A percentile compares a stretch with the other conserved stretches of the same genome.
These are phyloP conservation scores for Eucalyptus cladocalyx DNA, from an alignment of 345 rosid genomes.

Conservation along the genomic window DNA sequence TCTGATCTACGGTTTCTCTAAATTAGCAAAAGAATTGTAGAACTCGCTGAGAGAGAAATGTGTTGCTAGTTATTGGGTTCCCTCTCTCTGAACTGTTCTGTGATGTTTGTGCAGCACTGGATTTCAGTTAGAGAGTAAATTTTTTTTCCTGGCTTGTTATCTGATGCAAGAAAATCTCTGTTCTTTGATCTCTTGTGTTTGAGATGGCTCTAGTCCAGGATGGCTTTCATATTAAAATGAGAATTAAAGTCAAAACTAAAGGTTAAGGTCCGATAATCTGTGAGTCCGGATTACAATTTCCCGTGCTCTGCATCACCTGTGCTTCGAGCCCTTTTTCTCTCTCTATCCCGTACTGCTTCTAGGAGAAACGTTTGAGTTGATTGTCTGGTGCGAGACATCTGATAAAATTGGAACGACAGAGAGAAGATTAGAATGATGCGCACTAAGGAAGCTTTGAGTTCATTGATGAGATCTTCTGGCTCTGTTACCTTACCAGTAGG, in stretches of 20 bases:
- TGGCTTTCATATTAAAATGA: neutral
- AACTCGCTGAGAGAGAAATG: neutral
- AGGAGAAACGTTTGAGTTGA: neutral
- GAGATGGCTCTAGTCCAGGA: neutral
- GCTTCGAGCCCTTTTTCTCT: neutral
- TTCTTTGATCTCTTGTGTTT: neutral
- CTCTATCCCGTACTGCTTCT: neutral
- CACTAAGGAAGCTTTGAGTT: neutral
- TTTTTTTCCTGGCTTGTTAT: neutral
- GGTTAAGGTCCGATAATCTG: neutral
- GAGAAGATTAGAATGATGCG: neutral
- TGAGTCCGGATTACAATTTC: neutral
- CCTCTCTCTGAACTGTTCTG: neutral
- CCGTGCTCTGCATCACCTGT: neutral
- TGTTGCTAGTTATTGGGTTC: neutral
- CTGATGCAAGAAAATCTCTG: neutral
- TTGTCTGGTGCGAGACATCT: neutral
- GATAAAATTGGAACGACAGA: neutral
- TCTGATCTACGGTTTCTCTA: neutral
- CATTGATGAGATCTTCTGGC: neutral
- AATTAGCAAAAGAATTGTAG: slow-evolving; percentile 6
- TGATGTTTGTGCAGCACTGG: neutral
- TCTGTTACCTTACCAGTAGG: neutral
- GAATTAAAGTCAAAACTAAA: neutral
- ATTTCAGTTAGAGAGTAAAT: neutral